Evolutionary conservation across 2,329 filamentous ascomycete species (phyloP).

Genomic region (Fragosphaeria purpurea): DNA sequence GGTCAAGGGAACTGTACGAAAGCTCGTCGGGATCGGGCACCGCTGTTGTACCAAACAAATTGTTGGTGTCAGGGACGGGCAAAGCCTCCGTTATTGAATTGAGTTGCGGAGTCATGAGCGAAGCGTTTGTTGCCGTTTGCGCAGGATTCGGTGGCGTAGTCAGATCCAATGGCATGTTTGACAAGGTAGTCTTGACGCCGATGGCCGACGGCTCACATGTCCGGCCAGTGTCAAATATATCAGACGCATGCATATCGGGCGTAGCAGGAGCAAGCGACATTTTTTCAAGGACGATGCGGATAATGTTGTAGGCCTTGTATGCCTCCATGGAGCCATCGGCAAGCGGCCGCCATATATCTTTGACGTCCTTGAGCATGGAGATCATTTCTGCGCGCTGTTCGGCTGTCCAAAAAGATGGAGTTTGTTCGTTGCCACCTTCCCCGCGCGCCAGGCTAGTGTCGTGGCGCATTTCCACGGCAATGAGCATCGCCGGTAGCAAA

Average conservation of each 20-base stretch:
- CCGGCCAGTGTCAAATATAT: too few relatives aligned
- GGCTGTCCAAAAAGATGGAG: slow-evolving; percentile 39
- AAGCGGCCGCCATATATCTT: slow-evolving; percentile 70
- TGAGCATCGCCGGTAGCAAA: slow-evolving; percentile 72
- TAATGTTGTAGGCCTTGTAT: slow-evolving; percentile 70
- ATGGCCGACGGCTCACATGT: background rate
- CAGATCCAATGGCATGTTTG: background rate
- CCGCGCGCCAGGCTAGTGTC: slow-evolving; percentile 39
- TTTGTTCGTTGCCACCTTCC: slow-evolving; percentile 28
- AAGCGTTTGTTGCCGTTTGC: slow-evolving; percentile 28
- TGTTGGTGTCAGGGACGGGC: background rate
- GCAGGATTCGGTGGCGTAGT: slow-evolving; percentile 13
- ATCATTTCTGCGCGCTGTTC: slow-evolving; percentile 67
- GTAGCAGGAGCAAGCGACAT: slow-evolving; percentile 27
- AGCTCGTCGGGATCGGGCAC: slow-evolving; percentile 27
- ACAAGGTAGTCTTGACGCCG: background rate
- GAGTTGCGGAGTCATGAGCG: slow-evolving; percentile 23
- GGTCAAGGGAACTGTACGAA: slow-evolving; percentile 35
- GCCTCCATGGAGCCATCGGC: slow-evolving; percentile 77
- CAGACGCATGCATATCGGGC: too few relatives aligned
- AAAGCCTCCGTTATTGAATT: too few relatives aligned
- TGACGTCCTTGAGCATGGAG: slow-evolving; percentile 58
- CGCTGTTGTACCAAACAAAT: slow-evolving; percentile 18
- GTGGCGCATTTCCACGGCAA: slow-evolving; percentile 74
- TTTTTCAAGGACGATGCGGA: slow-evolving; percentile 79